Evolutionary conservation across 139 green algal genomes (phyloP), one percentile per base, ranked within the genome.

Genomic region (Coccomyxa sp.): DNA sequence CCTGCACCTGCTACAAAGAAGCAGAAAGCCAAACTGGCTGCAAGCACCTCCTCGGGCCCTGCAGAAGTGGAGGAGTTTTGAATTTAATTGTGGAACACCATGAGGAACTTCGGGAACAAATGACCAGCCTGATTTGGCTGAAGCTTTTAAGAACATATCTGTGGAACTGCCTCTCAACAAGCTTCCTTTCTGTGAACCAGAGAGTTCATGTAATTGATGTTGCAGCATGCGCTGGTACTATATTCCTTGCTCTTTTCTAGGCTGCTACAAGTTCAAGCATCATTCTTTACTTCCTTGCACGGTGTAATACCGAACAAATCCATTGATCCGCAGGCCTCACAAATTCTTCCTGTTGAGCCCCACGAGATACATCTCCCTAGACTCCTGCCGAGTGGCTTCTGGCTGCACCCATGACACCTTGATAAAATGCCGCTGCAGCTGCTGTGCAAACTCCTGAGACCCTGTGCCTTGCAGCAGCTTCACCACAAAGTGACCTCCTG

Each of bases 401-500:
- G 86, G 87, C 21, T 83, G 83, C 15, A 84, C 82, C 84, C 83
- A 90, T 0, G 79, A 59, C 76, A 95, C 92, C 81, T 95, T 93
- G 18, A 66, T 88, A 79, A 97, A 97, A 81, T 94, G 91, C 0
- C 81, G 85, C 79, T 90, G 86, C 82, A 97, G 88, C 63, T 93
- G 87, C 27, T 87, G 68, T 1, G 90, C 88, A 85, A 96, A 95
- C 86, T 95, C 91, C 13, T 91, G 88, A 10, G 88, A 91, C 28
- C 93, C 93, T 15, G 86, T 15, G 0, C 92, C 91, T 82, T 92
- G 82, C n/a, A 94, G 86, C 31, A 94, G 81, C 88, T 97, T 97
- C 88, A 96, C 93, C 0, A 97, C 91, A 21, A 97, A 79, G 63
- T 84, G 82, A 9, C 92, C 92, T 0, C 88, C 90, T 0, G 92